These are phyloP conservation scores for Aphanomyces euteiches DNA, from an alignment of 352 stramenopile species.

Conservation along the genomic window DNA sequence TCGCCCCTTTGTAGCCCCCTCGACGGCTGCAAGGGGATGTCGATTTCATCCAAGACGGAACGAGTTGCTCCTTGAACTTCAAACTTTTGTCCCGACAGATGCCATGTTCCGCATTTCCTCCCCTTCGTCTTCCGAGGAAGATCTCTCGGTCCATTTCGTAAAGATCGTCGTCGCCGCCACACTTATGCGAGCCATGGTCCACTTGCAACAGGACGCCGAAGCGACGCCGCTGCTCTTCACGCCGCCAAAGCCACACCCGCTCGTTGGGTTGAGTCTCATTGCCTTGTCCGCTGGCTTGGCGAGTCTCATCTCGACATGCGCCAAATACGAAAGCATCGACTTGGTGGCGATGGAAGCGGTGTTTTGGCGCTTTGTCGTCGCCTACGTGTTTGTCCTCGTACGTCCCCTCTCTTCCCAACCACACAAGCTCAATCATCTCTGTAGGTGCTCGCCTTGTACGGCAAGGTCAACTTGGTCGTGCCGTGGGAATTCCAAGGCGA, in stretches of 20 bases:
- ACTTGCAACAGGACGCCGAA: not conserved
- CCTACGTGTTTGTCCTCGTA: constrained; percentile 5
- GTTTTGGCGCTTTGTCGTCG: constrained; percentile 13
- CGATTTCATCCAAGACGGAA: no score
- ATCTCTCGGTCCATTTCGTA: constrained; percentile 3
- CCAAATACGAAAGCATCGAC: constrained; percentile 16
- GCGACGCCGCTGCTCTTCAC: not conserved
- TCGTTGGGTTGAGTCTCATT: not conserved
- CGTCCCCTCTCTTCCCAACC: not conserved
- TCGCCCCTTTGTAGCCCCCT: no score
- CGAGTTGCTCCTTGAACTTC: no score
- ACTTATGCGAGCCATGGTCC: constrained; percentile 6
- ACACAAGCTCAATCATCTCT: not conserved
- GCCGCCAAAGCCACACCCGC: not conserved
- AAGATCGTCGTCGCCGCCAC: not conserved
- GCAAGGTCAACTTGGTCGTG: constrained; percentile 2
- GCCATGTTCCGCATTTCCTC: no score
- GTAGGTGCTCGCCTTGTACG: constrained; percentile 2
- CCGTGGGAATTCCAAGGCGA: not conserved
- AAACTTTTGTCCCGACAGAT: no score
- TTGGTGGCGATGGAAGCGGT: not conserved
- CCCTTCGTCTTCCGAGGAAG: no score
- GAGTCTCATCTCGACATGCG: constrained; percentile 3
- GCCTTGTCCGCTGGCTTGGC: not conserved
- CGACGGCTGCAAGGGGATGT: no score